phyloP scores from a whole-genome alignment of 306 rosid species.

The Ochetophila trinervis region DNA sequence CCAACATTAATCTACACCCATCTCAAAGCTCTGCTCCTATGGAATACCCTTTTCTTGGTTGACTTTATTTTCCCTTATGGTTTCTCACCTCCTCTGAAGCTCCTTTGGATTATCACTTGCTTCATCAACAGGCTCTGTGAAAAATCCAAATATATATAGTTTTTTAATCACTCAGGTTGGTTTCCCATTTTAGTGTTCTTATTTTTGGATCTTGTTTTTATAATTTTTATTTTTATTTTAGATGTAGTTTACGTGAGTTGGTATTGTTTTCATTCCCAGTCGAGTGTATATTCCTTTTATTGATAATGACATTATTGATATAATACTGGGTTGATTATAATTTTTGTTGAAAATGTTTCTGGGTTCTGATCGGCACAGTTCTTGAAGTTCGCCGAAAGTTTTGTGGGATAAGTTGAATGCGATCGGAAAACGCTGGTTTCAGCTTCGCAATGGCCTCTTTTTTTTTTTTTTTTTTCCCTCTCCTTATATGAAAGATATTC shows the following conservation, averaged over 20 bases:
- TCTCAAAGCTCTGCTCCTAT: conserved; percentile 4
- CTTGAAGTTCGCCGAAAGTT: no score
- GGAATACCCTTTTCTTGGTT: conserved; percentile 13
- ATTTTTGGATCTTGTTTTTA: not conserved
- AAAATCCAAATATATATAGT: not conserved
- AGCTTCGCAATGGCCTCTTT: no score
- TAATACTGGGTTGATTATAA: no score
- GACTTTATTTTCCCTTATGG: conserved; percentile 14
- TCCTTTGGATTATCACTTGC: conserved; percentile 13
- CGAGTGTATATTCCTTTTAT: not conserved
- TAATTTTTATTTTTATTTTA: not conserved
- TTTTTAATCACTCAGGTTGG: conserved; percentile 16
- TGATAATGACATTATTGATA: no score
- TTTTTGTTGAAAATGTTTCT: no score
- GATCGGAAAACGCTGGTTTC: no score
- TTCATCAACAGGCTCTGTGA: no score
- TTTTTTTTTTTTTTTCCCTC: no score
- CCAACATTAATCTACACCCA: not conserved
- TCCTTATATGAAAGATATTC: no score
- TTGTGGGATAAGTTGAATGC: no score
- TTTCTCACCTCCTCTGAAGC: conserved; percentile 1
- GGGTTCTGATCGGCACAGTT: no score
- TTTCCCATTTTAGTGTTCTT: not conserved
- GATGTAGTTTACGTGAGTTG: not conserved
- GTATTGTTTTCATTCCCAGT: not conserved